Evolutionary conservation across 129 eudicot species (phyloP), one percentile per base, ranked within the genome.

Genomic region (Arctium minus): DNA sequence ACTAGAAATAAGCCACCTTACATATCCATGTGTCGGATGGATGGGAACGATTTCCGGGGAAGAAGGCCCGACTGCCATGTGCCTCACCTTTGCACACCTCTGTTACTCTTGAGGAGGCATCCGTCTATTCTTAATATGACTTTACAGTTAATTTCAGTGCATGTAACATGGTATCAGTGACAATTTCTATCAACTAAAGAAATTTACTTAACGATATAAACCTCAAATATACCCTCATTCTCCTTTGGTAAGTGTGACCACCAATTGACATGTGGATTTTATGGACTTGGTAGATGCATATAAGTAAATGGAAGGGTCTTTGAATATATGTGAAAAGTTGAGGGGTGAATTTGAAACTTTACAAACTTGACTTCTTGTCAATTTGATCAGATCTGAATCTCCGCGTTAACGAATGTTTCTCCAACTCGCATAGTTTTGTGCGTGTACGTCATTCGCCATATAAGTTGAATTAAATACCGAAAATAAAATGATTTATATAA

Each of bases 381-480:
- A 1, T 80, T 46, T 33, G 70, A 53, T 80, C 56, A 71, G 86
- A 83, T 83, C 86, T 82, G 71, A 82, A 76, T 82, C 50, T 30
- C 86, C 69, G 81, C 36, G 77, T 44, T 70, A 42, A 32, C 38
- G 76, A 17, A 83, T 76, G 70, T 12, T 68, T 78, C 62, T 56
- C 60, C 78, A 27, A 80, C 60, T 72, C 56, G 56, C 71, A 72
- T 30, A 18, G 27, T 18, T 72, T 18, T 53, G 39, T 35, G 72
- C 84, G 72, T 40, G 73, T 27, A 17, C 35, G n/a, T 11, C 36
- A 31, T 7, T 68, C 64, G 70, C 42, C 36, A 3, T 18, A 42
- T 18, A 42, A 42, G 0, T 17, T 68, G 40, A 62, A 40, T 69
- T 32, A 33, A 35, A 32, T 35, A 46, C 36, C 36, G 2, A 33